These are phyloP conservation scores for Lactifluus volemus DNA, from an alignment of 768 basidiomycete genomes.

Conservation along the genomic window DNA sequence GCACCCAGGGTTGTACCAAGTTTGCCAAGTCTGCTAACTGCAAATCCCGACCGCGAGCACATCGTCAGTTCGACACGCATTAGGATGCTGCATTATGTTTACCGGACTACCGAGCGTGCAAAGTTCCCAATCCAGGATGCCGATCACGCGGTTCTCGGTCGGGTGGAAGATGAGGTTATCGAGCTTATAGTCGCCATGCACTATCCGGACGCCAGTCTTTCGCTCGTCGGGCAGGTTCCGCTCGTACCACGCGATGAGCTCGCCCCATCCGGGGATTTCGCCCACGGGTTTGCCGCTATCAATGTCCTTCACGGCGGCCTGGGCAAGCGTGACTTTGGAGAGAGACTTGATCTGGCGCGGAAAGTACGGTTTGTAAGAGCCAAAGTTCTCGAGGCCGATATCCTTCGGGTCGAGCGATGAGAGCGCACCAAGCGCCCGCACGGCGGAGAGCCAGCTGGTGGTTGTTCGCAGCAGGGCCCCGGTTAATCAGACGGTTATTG, in stretches of 20 bases:
- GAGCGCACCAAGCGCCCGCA: slow-evolving; percentile 61
- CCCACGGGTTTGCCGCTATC: slow-evolving; percentile 55
- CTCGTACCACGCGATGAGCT: slow-evolving; percentile 70
- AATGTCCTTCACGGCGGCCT: slow-evolving; percentile 58
- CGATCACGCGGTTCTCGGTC: slow-evolving; percentile 85
- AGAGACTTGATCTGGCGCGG: slow-evolving; percentile 90
- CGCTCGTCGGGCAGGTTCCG: slow-evolving; percentile 67
- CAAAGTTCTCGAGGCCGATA: slow-evolving; percentile 65
- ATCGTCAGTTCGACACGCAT: background rate
- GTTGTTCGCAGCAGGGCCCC: background rate
- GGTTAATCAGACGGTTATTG: background rate
- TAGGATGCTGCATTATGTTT: background rate
- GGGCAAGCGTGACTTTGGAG: slow-evolving; percentile 69
- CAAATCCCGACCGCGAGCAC: background rate
- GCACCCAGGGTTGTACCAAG: slow-evolving; percentile 76
- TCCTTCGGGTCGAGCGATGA: slow-evolving; percentile 52
- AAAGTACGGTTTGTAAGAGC: slow-evolving; percentile 74
- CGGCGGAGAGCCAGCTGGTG: slow-evolving; percentile 67
- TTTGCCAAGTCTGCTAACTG: slow-evolving; percentile 87
- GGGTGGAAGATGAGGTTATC: slow-evolving; percentile 96
- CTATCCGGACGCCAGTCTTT: slow-evolving; percentile 71
- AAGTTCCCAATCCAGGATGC: slow-evolving; percentile 95
- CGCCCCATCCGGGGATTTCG: slow-evolving; percentile 64
- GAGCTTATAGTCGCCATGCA: slow-evolving; percentile 97
- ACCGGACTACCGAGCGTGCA: slow-evolving; percentile 92